Evolutionary conservation across 2,329 filamentous ascomycete species (phyloP), one percentile per base, ranked within the genome.

Genomic region (Penicillium brevicompactum): DNA sequence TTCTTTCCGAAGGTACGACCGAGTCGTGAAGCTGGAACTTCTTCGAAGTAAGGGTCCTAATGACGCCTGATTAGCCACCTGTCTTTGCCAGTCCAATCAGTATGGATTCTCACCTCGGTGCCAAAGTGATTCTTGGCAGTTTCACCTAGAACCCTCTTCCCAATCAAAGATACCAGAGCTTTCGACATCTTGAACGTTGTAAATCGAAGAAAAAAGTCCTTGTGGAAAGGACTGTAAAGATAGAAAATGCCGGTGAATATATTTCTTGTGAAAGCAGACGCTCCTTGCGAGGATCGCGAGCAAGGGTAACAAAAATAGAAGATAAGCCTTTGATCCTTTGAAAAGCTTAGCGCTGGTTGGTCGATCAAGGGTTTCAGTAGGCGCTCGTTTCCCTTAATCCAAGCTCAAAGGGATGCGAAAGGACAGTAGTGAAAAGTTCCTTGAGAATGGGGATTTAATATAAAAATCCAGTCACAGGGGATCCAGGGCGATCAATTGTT

Each of bases 41-140:
- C 82, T 72, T 96, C 91, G 67, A 92, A 96, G 77, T 92, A 96
- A 5, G 92, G 92, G 70, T 97, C 92, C 90, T 97, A 49, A 49
- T 46, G 30, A 46, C 57, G 27, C 16, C 27, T 14, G 13, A 22
- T 59, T n/a, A 60, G 52, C n/a, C 14, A 42, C 45, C 22, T 24
- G 14, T 18, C 13, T 49, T 22, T 42, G 10, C 10, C 32, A 10
- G 14, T 13, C n/a, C 24, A 27, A 27, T 27, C 24, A 27, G 4
- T 27, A 27, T 27, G 32, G 16, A 14, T 6, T 51, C 60, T 63
- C 60, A 76, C 75, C 61, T 77, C 75, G 59, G 71, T 68, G 55
- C 75, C 75, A 60, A 76, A 76, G 44, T 70, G 66, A 57, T 77
- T 77, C 38, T 67, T 70, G 8, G 73, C 73, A 38, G 72, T 69